Evolutionary conservation across 768 basidiomycete genomes (phyloP).

Genomic region (Termitomyces sp.): DNA sequence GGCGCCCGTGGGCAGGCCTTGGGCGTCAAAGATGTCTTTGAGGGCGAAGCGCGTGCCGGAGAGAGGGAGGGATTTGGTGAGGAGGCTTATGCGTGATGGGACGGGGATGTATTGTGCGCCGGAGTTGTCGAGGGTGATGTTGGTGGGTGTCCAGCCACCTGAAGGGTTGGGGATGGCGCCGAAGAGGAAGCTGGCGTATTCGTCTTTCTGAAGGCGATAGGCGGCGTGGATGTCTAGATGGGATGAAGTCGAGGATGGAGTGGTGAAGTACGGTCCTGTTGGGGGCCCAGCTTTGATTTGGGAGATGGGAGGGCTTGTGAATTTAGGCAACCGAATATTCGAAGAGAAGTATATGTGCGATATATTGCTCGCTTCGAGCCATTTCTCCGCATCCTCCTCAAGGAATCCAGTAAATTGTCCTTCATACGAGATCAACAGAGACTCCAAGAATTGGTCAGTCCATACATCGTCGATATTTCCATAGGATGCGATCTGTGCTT

Average conservation of each 20-base stretch:
- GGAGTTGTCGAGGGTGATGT: slow-evolving; percentile 26
- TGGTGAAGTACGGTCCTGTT: slow-evolving; percentile 30
- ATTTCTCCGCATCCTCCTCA: slow-evolving; percentile 25
- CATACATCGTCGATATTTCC: slow-evolving; percentile 33
- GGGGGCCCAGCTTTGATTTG: slow-evolving; percentile 20
- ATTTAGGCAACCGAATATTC: slow-evolving; percentile 17
- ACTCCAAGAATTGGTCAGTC: slow-evolving; percentile 28
- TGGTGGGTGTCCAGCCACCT: slow-evolving; percentile 33
- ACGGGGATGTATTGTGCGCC: slow-evolving; percentile 41
- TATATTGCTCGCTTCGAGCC: slow-evolving; percentile 25
- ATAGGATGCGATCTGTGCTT: slow-evolving; percentile 24
- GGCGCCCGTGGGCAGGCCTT: slow-evolving; percentile 33
- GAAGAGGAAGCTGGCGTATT: slow-evolving; percentile 42
- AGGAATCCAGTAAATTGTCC: slow-evolving; percentile 24
- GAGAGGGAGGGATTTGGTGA: slow-evolving; percentile 30
- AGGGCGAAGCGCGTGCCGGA: slow-evolving; percentile 48
- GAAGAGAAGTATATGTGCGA: slow-evolving; percentile 23
- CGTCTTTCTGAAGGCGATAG: slow-evolving; percentile 41
- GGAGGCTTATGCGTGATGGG: slow-evolving; percentile 45
- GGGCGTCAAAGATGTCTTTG: slow-evolving; percentile 41
- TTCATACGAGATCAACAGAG: slow-evolving; percentile 28
- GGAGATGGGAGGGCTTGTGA: slow-evolving; percentile 16
- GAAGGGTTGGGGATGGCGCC: slow-evolving; percentile 37
- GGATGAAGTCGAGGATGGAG: background rate
- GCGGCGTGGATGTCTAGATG: slow-evolving; percentile 23